Evolutionary conservation across 2,329 filamentous ascomycete genomes (phyloP).

Genomic region (Trichoderma sp.): DNA sequence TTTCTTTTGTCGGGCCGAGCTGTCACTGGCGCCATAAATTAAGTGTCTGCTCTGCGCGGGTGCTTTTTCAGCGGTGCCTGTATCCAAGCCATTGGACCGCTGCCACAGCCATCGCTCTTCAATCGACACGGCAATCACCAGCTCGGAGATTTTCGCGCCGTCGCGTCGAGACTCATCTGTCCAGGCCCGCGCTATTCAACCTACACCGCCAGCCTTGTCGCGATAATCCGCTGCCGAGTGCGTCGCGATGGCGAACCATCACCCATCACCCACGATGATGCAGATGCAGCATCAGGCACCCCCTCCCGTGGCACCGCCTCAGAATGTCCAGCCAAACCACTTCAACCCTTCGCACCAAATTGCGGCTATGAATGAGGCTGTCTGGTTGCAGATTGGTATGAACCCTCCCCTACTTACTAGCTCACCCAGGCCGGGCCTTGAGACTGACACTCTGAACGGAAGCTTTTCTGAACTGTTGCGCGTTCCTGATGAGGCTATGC

Average conservation of each 20-base stretch:
- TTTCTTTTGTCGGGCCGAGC: background rate
- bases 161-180: conserved; percentile 17
- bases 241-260: conserved; percentile 70
- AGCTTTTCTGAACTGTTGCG: conserved; percentile 85
- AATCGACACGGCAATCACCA: background rate
- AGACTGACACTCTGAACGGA: conserved; percentile 46
- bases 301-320: conserved; percentile 57
- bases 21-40: background rate
- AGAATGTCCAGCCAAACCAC: conserved; percentile 57
- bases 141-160: background rate
- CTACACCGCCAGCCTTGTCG: conserved; percentile 24
- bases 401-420: background rate
- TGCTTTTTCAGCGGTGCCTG: background rate
- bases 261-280: conserved; percentile 80
- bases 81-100: conserved; percentile 17
- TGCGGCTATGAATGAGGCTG: conserved; percentile 75
- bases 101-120: background rate
- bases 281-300: conserved; percentile 60
- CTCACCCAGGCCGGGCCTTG: background rate
- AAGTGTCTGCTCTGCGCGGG: conserved; percentile 13
- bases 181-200: conserved; percentile 15
- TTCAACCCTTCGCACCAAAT: conserved; percentile 73
- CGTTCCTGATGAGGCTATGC: conserved; percentile 84
- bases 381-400: conserved; percentile 93
- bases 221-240: conserved; percentile 23